Evolutionary conservation across 2,329 filamentous ascomycete genomes (phyloP), one percentile per base, ranked within the genome.

Genomic region (Fusarium abutilonis): DNA sequence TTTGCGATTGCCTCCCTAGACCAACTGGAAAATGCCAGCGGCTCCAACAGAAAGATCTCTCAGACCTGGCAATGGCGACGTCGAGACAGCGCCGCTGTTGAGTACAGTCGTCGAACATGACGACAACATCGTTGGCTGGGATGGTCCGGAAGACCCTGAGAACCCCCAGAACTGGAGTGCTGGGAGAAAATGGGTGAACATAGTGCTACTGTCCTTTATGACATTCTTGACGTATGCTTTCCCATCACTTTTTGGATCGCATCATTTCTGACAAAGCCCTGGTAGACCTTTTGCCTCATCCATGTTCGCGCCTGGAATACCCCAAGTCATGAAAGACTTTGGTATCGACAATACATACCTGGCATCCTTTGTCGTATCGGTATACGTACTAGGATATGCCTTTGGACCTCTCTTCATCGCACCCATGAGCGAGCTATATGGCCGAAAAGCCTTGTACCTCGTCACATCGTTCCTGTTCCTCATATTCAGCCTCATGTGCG

Each of bases 111-210:
- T 26, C 23, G 23, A 26, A 8, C 23, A 26, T 26, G 23, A 26
- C 23, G 23, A 26, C 23, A 52, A 58, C 13, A 72, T 85, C 15
- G 79, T 91, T 15, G 87, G 90, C 67, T 91, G 88, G 75, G 82
- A 84, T 17, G 82, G 72, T 0, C 67, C 80, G 2, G 75, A 84
- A 60, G 86, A 89, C 63, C 79, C 79, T 6, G 77, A 79, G 5
- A 87, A 91, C 63, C 88, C 89, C 0, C 80, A 82, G 51, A 89
- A 89, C 68, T 91, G 89, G 88, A 73, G 83, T 0, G 71, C 85
- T 42, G 75, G 73, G 34, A 74, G 74, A 52, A 75, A 75, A 29
- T 29, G 28, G 28, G 4, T 29, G 29, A 78, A 78, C 66, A 29
- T 64, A 75, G 2, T 79, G 80, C 26, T 74, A 13, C 11, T 85